These are phyloP conservation scores for Gnaphalium uliginosum DNA, from an alignment of 129 eudicot species.

Conservation along the genomic window DNA sequence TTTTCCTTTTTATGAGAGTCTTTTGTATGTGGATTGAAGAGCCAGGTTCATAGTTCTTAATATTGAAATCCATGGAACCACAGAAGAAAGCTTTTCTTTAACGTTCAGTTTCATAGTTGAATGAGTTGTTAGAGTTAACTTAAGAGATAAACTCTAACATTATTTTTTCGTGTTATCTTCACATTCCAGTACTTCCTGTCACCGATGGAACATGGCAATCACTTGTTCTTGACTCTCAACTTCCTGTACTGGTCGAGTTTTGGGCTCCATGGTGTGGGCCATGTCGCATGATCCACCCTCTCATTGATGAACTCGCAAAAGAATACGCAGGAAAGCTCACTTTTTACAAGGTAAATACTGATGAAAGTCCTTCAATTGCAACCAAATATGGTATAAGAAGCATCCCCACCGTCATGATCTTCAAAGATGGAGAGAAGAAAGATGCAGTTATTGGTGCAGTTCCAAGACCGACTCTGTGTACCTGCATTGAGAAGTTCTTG, in stretches of 20 bases:
- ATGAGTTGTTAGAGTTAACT: background rate
- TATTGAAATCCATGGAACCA: background rate
- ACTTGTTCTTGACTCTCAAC: constrained; percentile 56
- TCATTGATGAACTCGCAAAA: constrained; percentile 74
- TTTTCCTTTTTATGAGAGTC: background rate
- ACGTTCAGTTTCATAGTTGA: constrained; percentile 9
- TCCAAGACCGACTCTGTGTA: constrained; percentile 64
- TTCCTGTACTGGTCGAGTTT: constrained; percentile 86
- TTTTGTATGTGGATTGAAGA: background rate
- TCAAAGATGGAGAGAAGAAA: constrained; percentile 87
- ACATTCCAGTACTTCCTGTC: constrained; percentile 62
- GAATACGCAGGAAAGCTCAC: constrained; percentile 75
- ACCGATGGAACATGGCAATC: constrained; percentile 63
- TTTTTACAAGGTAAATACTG: constrained; percentile 83
- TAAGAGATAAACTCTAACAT: background rate
- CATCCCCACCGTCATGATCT: constrained; percentile 87
- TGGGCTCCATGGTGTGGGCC: constrained; percentile 99
- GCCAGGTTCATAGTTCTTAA: background rate
- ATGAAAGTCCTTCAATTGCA: constrained; percentile 74
- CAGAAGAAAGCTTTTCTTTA: background rate
- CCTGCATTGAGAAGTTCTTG: constrained; percentile 78
- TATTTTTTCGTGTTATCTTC: background rate
- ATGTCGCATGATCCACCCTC: constrained; percentile 93
- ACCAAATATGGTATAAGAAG: constrained; percentile 82
- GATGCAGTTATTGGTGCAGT: constrained; percentile 96